Evolutionary conservation across 768 basidiomycete genomes (phyloP), one percentile per base, ranked within the genome.

Genomic region (Mycena chlorophos): DNA sequence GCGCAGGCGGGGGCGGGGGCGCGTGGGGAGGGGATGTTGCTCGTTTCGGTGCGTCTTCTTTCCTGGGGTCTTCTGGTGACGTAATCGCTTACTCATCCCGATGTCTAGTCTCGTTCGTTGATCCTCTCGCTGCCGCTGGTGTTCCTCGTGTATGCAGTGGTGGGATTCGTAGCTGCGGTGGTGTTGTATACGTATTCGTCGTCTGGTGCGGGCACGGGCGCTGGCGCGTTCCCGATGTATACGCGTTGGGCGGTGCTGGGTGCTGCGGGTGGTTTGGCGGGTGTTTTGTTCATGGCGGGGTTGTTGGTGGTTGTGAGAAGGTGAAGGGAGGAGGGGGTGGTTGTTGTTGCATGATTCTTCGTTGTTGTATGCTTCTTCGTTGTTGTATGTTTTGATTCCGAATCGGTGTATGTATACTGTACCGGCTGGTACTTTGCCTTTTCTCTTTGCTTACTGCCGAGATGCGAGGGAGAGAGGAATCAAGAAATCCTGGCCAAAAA

Each of bases 111-210:
- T 63, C 78, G 85, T 20, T 84, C 82, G 54, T 71, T 91, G 23
- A 70, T 88, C 31, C 74, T 88, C 56, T 88, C 89, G 1, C 78
- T 91, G 13, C 89, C 90, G 1, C 72, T 89, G 20, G 87, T 90
- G 25, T 85, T 90, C 60, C 72, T 91, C 29, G 80, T 83, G 0
- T 91, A 90, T 67, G 81, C 87, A 1, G 77, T 90, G 57, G 76
- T 84, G 1, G 86, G 81, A 1, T 88, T 91, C 71, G 70, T 89
- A 31, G 75, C 81, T 0, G 88, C 80, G 0, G 75, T 90, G 25
- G 78, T 83, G 0, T 56, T 89, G 23, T 90, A 89, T 66, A 56
- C 89, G 23, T 90, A 89, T 66, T 82, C 85, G 0, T 83, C 88
- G 69, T 73, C 82, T 4, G 86, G 81, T 0, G 72, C 75, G n/a